Percentiles rank a stretch among this genome's conserved stretches.
Evolutionary conservation across 2,329 filamentous ascomycete species (phyloP).

Genomic region (Helminthosporium solani): DNA sequence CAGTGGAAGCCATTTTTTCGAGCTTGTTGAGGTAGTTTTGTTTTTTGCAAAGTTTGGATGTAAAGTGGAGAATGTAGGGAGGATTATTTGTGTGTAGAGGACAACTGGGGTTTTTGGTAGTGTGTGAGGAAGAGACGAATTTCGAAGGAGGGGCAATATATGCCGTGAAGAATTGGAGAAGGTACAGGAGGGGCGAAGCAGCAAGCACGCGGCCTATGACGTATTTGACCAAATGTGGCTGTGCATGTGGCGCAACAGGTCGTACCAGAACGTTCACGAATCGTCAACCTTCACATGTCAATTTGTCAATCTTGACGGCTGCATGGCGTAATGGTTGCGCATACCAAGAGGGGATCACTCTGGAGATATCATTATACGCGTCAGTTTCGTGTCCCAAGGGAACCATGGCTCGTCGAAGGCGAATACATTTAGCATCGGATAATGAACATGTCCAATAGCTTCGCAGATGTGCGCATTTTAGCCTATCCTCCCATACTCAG

Average conservation of each 20-base stretch:
- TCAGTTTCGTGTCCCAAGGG: not conserved
- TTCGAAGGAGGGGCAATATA: slow-evolving; percentile 2
- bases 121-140: not conserved
- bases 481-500: too few species aligned
- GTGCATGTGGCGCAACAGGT: slow-evolving; percentile 2
- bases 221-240: slow-evolving; percentile 8
- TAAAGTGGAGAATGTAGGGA: not conserved
- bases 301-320: not conserved
- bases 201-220: slow-evolving; percentile 5
- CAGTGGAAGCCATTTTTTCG: slow-evolving; percentile 59
- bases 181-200: slow-evolving; percentile 1
- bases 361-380: too few species aligned
- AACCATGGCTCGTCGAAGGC: not conserved
- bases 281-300: slow-evolving; percentile 3
- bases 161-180: not conserved
- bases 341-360: too few species aligned
- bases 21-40: slow-evolving; percentile 1
- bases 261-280: not conserved
- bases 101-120: not conserved
- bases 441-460: too few species aligned
- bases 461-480: too few species aligned
- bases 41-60: slow-evolving; percentile 3
- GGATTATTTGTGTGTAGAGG: not conserved
- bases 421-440: not conserved
- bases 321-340: not conserved